Percentiles rank a stretch among this genome's conserved stretches.
Evolutionary conservation across 2,329 filamentous ascomycete species (phyloP).

Genomic region (Rhynchosporium secalis): DNA sequence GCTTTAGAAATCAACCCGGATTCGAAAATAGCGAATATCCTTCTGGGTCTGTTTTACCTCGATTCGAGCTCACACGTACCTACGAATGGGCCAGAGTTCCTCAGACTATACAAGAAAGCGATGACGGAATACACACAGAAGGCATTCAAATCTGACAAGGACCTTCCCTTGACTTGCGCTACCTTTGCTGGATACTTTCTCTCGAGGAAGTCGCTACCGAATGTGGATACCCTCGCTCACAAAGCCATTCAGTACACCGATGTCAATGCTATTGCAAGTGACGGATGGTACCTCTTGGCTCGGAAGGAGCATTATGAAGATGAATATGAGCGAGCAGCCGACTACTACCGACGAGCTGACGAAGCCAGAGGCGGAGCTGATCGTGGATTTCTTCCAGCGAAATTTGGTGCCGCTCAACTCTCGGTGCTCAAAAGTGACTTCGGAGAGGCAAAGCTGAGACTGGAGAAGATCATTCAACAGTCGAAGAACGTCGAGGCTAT

Average conservation of each 20-base stretch:
- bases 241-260: slow-evolving; percentile 96
- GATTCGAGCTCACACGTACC: slow-evolving; percentile 81
- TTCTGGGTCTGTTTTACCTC: slow-evolving; percentile 87
- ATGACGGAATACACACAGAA: slow-evolving; percentile 95
- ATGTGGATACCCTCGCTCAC: slow-evolving; percentile 83
- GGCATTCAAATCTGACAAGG: slow-evolving; percentile 90
- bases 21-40: slow-evolving; percentile 86
- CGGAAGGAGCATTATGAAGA: slow-evolving; percentile 86
- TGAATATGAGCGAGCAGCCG: slow-evolving; percentile 71
- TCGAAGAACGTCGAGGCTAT: slow-evolving; percentile 84
- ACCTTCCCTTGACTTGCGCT: slow-evolving; percentile 83
- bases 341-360: slow-evolving; percentile 88
- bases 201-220: slow-evolving; percentile 74
- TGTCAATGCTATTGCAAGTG: slow-evolving; percentile 93
- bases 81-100: slow-evolving; percentile 82
- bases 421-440: slow-evolving; percentile 81
- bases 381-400: slow-evolving; percentile 86
- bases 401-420: slow-evolving; percentile 90
- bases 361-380: slow-evolving; percentile 90
- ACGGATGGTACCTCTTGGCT: slow-evolving; percentile 94
- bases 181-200: slow-evolving; percentile 91
- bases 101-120: slow-evolving; percentile 82
- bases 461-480: slow-evolving; percentile 92
- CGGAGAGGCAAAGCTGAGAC: slow-evolving; percentile 85
- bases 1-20: slow-evolving; percentile 77